Evolutionary conservation across 1,284 basidiomycete species (phyloP), one percentile per base, ranked within the genome.

Genomic region (Marasmius fiardii): DNA sequence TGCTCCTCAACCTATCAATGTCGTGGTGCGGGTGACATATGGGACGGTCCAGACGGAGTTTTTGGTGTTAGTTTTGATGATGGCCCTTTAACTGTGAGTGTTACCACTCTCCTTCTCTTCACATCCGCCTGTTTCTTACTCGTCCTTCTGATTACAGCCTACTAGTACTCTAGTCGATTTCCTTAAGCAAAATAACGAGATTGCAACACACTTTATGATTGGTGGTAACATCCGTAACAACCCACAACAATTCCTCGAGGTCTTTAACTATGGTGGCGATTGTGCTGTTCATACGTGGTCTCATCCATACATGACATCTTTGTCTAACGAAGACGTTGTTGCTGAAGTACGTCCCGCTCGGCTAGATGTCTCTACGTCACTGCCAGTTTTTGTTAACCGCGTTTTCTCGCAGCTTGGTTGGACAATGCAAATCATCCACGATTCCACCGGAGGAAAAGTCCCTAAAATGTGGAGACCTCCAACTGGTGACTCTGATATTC

Each of bases 151-250:
- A 23, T 16, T 41, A 8, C 12, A 24, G 50, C 51, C 34, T 51
- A 48, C 41, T 43, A 39, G 14, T 14, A 37, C 18, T 24, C 51
- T 20, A 18, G 53, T 20, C 41, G 57, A 69, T 21, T 92, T 90
- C 67, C 73, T 93, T 51, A 60, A 77, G 58, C 53, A 71, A 16
- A 77, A 92, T 56, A 79, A 84, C 53, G 68, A 83, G 55, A 76
- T 67, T 6, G 81, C 84, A 1, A 93, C 92, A 1, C 91, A 93
- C 68, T 94, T 93, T 67, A 80, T 92, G 74, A 93, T 95, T 62
- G 92, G 92, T 28, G 63, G 74, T 26, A 86, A 91, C 65, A 88
- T 94, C 60, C 64, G 86, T 28, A 57, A 69, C 50, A 74, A 87
- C 66, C 78, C 82, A 8, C 66, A 76, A 21, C 64, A 77, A 45